Percentiles rank a stretch among this genome's conserved stretches.
Conservation (phyloP, 306 rosid genomes). For the Lagenaria siceraria region DNA sequence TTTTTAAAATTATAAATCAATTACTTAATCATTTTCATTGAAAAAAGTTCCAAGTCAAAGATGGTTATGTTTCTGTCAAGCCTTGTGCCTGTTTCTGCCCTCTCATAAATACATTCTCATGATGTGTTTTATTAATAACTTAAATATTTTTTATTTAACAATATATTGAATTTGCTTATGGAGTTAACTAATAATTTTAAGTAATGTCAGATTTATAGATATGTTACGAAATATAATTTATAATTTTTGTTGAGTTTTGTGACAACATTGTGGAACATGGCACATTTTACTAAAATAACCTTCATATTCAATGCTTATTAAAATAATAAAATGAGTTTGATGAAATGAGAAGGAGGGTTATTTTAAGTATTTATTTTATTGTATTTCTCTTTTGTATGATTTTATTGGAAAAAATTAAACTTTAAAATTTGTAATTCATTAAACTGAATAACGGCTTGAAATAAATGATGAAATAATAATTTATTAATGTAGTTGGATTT, state of each 20-base stretch:
- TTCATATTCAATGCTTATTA: not conserved
- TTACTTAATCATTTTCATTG: not conserved
- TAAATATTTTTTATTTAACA: not conserved
- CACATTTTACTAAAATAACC: not conserved
- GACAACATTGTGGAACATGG: not conserved
- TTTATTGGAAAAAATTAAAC: too few species aligned
- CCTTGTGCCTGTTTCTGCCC: not conserved
- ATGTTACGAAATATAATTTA: not conserved
- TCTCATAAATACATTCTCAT: constrained; percentile 1
- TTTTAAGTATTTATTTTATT: too few species aligned
- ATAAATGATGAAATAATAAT: not conserved
- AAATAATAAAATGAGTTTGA: too few species aligned
- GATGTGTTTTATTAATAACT: not conserved
- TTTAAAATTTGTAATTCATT: not conserved
- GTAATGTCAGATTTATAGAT: not conserved
- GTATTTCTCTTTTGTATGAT: too few species aligned
- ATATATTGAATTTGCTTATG: not conserved
- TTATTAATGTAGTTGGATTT: not conserved
- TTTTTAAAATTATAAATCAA: not conserved
- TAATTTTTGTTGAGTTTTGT: not conserved
- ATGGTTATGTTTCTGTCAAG: not conserved
- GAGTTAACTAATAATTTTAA: not conserved
- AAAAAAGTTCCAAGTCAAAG: not conserved
- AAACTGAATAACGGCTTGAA: not conserved
- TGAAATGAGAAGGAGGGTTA: too few species aligned